Conservation (phyloP, 192 early-diverging fungal species). For the Allomyces macrogynus region DNA sequence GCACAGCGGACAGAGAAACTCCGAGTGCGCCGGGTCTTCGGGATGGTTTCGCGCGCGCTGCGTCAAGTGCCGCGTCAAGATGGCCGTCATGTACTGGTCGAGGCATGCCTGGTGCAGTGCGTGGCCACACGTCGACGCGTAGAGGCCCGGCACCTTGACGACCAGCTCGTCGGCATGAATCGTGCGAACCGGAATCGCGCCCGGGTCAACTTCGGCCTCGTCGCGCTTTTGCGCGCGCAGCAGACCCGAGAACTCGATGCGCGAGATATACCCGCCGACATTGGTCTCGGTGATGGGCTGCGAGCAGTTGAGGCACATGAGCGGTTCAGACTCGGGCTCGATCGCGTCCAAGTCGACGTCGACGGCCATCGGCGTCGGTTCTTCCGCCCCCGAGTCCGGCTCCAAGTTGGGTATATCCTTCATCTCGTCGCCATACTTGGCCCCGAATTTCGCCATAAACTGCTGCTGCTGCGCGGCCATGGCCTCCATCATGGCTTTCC, state of each 20-base stretch:
- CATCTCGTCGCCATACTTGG: constrained; percentile 23
- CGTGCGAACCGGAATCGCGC: too few species aligned
- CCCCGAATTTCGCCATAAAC: constrained; percentile 51
- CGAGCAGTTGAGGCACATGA: background rate
- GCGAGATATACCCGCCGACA: background rate
- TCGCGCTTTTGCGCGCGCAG: background rate
- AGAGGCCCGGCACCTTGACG: constrained; percentile 31
- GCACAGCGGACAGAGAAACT: constrained; percentile 91
- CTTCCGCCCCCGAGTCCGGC: constrained; percentile 8
- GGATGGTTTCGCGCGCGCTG: constrained; percentile 73
- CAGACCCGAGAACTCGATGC: background rate
- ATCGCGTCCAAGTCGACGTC: constrained; percentile 8
- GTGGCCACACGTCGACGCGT: constrained; percentile 80
- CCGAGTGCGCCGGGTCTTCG: constrained; percentile 56
- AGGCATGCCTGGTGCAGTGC: constrained; percentile 90
- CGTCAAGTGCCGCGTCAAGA: constrained; percentile 46
- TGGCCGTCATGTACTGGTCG: constrained; percentile 55
- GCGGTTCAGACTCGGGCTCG: background rate
- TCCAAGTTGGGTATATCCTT: constrained; percentile 19
- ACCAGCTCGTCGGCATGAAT: background rate
- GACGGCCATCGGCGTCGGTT: constrained; percentile 4
- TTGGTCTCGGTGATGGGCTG: background rate
- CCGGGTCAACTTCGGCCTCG: background rate
- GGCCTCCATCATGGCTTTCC: constrained; percentile 75
- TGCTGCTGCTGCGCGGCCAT: constrained; percentile 66